Evolutionary conservation across 768 basidiomycete species (phyloP), one percentile per base, ranked within the genome.

Genomic region (Naganishia onofrii): DNA sequence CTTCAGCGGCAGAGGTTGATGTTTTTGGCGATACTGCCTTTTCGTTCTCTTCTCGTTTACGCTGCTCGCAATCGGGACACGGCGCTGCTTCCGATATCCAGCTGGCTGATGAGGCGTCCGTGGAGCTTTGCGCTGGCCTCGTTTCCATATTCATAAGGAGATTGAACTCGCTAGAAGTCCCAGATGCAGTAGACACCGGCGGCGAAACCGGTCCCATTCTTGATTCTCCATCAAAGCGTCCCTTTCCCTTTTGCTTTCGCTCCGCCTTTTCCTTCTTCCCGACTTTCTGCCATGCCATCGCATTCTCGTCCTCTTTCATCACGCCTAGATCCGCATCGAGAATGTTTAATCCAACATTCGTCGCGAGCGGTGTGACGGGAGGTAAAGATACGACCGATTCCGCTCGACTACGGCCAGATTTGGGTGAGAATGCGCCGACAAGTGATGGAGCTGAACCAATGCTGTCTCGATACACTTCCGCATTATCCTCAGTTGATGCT

Each of bases 381-480:
- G 38, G 36, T 15, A 44, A 19, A 44, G 60, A 63, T 13, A 34
- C 3, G 3, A 29, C 38, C 42, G 60, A 63, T 29, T 42, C 38
- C 2, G 60, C 38, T 17, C 60, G 60, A n/a, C 38, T 42, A 8
- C 13, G 12, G 26, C 23, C 10, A 2, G 60, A 63, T 44, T n/a
- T 63, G 1, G 36, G 60, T 15, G 60, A 44, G 15, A 63, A 44
- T 0, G 60, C 28, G 19, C 26, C 6, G 60, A 29, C 36, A n/a
- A 63, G 60, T n/a, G 60, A 63, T 26, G 60, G 60, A 17, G n/a
- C 60, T 7, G 60, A 63, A 21, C 26, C 26, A 15, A 26, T 63
- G 7, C 60, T 12, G 17, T 15, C 38, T 4, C 60, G 36, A 42
- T 42, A 44, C 36, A 15, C 36, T 6, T 63, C 60, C 9, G 21